These are phyloP conservation scores for Pluteus cervinus DNA, from an alignment of 768 basidiomycete species.

Conservation along the genomic window DNA sequence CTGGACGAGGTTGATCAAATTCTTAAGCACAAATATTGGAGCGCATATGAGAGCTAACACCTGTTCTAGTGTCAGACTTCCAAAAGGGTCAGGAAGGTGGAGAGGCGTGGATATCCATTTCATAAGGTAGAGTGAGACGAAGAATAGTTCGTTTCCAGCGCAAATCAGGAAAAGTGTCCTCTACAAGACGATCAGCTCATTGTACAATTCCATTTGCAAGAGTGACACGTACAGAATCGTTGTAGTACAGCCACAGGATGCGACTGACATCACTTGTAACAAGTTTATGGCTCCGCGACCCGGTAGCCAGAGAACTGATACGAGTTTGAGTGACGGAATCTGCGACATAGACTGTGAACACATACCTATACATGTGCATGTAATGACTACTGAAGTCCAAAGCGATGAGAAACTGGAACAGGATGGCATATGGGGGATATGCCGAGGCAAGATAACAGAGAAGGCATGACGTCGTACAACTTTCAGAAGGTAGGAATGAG, in stretches of 20 bases:
- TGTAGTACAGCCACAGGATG: slow-evolving; percentile 92
- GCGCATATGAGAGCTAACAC: slow-evolving; percentile 54
- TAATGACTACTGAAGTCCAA: slow-evolving; percentile 98
- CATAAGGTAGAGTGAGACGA: slow-evolving; percentile 90
- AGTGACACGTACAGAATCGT: slow-evolving; percentile 65
- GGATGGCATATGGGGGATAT: slow-evolving; percentile 78
- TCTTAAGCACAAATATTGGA: slow-evolving; percentile 76
- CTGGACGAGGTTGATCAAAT: slow-evolving; percentile 92
- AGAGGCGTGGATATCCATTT: slow-evolving; percentile 77
- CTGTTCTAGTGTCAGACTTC: slow-evolving; percentile 68
- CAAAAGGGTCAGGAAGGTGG: slow-evolving; percentile 30
- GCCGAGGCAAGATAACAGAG: slow-evolving; percentile 89
- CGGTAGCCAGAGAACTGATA: slow-evolving; percentile 85
- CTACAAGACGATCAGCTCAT: slow-evolving; percentile 30
- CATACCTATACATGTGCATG: slow-evolving; percentile 99
- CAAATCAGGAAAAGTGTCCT: slow-evolving; percentile 87
- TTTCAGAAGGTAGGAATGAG: slow-evolving; percentile 22
- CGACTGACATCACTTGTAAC: slow-evolving; percentile 90
- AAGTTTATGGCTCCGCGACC: slow-evolving; percentile 87
- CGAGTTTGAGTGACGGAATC: slow-evolving; percentile 11
- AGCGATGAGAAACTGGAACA: slow-evolving; percentile 93
- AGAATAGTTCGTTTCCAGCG: slow-evolving; percentile 94
- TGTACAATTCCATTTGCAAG: slow-evolving; percentile 2
- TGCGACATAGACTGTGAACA: slow-evolving; percentile 1
- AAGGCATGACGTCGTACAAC: slow-evolving; percentile 94